Evolutionary conservation across 805 yeast species (phyloP).

Genomic region (Deakozyma indianensis): DNA sequence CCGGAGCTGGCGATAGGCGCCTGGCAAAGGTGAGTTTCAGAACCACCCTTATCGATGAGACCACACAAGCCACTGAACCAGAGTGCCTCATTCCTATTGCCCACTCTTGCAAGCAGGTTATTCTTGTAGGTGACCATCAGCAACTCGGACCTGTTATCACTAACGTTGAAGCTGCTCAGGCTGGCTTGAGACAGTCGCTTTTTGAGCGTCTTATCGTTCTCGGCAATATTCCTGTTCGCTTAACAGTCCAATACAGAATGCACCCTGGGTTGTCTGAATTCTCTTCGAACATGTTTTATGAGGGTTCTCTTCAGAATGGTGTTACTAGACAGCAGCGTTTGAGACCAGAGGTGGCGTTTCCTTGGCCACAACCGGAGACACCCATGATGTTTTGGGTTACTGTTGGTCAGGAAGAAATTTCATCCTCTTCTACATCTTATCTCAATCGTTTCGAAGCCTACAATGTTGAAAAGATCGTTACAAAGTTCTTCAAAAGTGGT

Average conservation of each 20-base stretch:
- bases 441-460: slow-evolving; percentile 81
- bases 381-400: slow-evolving; percentile 98
- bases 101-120: slow-evolving; percentile 78
- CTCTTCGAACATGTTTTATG: slow-evolving; percentile 84
- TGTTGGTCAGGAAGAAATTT: slow-evolving; percentile 78
- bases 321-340: slow-evolving; percentile 64
- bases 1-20: slow-evolving; percentile 75
- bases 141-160: slow-evolving; percentile 88
- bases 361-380: slow-evolving; percentile 75
- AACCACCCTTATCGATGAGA: slow-evolving; percentile 79
- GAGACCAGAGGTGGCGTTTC: slow-evolving; percentile 43
- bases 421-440: slow-evolving; percentile 66
- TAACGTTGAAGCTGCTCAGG: slow-evolving; percentile 67
- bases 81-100: slow-evolving; percentile 81
- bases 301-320: slow-evolving; percentile 84
- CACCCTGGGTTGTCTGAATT: slow-evolving; percentile 78
- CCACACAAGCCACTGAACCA: slow-evolving; percentile 90
- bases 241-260: slow-evolving; percentile 93
- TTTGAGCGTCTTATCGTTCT: slow-evolving; percentile 74
- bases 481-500: slow-evolving; percentile 62
- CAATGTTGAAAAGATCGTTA: slow-evolving; percentile 69
- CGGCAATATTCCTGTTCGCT: slow-evolving; percentile 72
- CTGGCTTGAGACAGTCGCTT: slow-evolving; percentile 74
- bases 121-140: slow-evolving; percentile 90
- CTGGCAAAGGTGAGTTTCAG: slow-evolving; percentile 43